Base-by-base conservation (phyloP, 2,329 filamentous ascomycete genomes). In the Talaromyces sp. region DNA sequence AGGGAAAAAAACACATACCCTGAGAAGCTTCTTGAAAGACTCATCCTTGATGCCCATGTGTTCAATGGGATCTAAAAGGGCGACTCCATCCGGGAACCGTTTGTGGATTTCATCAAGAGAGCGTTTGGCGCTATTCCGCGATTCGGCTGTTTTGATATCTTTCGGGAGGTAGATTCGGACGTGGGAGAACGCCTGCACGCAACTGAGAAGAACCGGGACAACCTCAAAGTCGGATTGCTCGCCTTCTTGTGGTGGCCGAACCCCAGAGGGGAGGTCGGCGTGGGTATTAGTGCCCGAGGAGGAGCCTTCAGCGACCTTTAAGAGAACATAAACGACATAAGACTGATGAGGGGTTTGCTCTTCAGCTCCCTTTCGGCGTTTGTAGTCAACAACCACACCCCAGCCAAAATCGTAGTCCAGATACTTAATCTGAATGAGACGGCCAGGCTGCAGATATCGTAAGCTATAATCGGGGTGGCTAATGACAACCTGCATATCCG, bases 41-140 rank as follows among this genome's bases (percentile, higher is more conserved):
- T 96, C 92, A 70, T 98, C 95, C 4, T 83, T 89, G 70, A 99
- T 98, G 31, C 87, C 85, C 95, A 99, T 98, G 72, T 97, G 93
- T 75, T 98, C 93, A 44, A 99, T 89, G 0, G 95, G 95, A 70
- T 99, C 95, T 18, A 99, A 79, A 6, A 93, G 83, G 3, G 95
- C 89, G 61, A 99, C 81, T 3, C 95, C 95, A 71, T 99, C 95
- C 0, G 93, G 92, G 79, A 99, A 98, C 30, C 95, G 88, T 67
- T 87, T 87, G 76, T 90, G 85, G 16, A 96, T 88, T 75, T 98
- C 94, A 50, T 86, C 84, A 31, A 98, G 77, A 4, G 84, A 77
- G 70, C 89, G 90, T 60, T 85, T 83, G 34, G 89, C 82, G 1
- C 82, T 84, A 66, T 90, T 90, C 61, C 88, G 86, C 56, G 92